Percentiles rank a stretch among this genome's conserved stretches.
phyloP scores from a whole-genome alignment of 805 yeast genomes.

The Lipomyces mesembrius region DNA sequence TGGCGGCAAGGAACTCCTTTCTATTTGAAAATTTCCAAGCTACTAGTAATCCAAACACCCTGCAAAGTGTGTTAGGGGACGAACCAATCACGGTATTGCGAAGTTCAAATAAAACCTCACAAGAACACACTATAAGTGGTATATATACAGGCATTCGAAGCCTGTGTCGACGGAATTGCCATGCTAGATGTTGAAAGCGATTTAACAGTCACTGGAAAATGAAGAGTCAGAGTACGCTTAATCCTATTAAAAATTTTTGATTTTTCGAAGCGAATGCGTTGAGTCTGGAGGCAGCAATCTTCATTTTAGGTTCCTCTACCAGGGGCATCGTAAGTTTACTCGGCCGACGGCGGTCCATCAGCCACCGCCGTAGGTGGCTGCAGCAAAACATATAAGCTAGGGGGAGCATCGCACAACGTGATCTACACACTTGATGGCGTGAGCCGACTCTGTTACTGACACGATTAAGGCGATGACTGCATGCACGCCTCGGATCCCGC shows the following conservation, averaged over 20 bases:
- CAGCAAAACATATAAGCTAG: too few species aligned
- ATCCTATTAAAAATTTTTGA: not conserved
- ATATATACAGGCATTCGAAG: slow-evolving; percentile 68
- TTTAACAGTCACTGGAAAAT: not conserved
- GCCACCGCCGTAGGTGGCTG: too few species aligned
- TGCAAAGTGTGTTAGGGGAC: not conserved
- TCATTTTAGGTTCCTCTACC: too few species aligned
- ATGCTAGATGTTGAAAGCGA: not conserved
- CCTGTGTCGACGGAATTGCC: slow-evolving; percentile 38
- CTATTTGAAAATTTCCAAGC: slow-evolving; percentile 60
- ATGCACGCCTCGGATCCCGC: too few species aligned
- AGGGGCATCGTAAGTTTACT: too few species aligned
- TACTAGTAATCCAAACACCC: slow-evolving; percentile 56
- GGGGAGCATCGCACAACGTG: too few species aligned
- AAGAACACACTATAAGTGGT: slow-evolving; percentile 61
- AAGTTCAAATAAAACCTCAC: slow-evolving; percentile 22
- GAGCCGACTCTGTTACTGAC: too few species aligned
- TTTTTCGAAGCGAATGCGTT: too few species aligned
- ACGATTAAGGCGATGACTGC: too few species aligned
- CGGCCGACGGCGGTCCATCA: too few species aligned
- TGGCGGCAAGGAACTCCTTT: slow-evolving; percentile 70
- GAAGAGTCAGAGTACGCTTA: not conserved
- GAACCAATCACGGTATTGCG: not conserved
- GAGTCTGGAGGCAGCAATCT: too few species aligned
- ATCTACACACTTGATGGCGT: too few species aligned